Base-by-base conservation (phyloP, 2,329 filamentous ascomycete species). In the Trichophyton mentagrophytes region DNA sequence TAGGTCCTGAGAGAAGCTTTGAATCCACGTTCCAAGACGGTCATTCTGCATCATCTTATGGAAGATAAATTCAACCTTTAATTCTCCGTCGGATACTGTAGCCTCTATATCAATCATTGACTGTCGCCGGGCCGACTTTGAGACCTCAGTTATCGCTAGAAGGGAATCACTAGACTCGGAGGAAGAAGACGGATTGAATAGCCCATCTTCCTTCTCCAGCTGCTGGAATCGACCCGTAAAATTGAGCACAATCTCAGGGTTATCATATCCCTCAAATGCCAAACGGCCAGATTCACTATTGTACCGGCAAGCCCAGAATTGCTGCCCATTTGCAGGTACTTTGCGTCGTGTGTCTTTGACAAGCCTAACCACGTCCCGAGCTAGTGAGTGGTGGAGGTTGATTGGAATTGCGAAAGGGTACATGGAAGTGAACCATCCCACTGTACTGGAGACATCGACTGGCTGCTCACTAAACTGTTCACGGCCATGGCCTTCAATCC, bases 351-450 rank as follows among this genome's bases (percentile, higher is more conserved):
- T 66, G 42, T 75, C 73, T 64, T 75, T 75, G n/a, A 73, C 71
- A 44, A 66, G 68, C 55, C 69, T 69, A 58, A 75, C 64, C 1
- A 66, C 70, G 4, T 73, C 66, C 9, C 20, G 9, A 15, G 68
- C 51, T 9, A 73, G 61, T 40, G 67, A 65, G 56, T 60, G 36
- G 3, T 58, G 20, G 5, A 38, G 30, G 7, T 11, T 44, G 0
- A 68, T 64, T 2, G 68, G 62, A 1, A 76, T 66, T 49, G 71
- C 68, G 2, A 78, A 64, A n/a, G 77, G 77, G 15, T 71, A 73
- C 58, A 79, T 70, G 27, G 77, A 76, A 0, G 77, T 79, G 61
- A 79, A 80, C 78, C 78, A 80, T 8, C 78, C 78, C 3, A 79
- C 71, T 0, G 78, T 80, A 27, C 73, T 66, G 0, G 77, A 77